Conservation (phyloP, 2,329 filamentous ascomycete genomes). For the Ceratocystis lukuohia region DNA sequence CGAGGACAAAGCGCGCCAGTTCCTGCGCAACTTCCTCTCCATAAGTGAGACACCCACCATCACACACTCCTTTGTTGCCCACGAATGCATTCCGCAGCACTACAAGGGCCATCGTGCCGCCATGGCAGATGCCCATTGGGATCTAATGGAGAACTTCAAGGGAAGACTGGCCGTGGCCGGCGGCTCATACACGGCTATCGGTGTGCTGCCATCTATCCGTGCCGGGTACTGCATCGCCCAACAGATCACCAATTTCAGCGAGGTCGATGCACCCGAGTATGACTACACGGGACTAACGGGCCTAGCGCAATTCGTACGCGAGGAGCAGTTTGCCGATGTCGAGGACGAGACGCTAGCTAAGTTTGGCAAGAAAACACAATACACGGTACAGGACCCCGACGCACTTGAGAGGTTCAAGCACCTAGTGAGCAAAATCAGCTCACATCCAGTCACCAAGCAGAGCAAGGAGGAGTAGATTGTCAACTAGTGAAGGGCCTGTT, state of each 20-base stretch:
- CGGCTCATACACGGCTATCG: slow-evolving; percentile 40
- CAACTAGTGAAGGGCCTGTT: not conserved
- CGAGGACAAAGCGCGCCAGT: slow-evolving; percentile 55
- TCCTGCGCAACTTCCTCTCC: slow-evolving; percentile 43
- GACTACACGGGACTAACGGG: slow-evolving; percentile 27
- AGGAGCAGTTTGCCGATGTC: slow-evolving; percentile 23
- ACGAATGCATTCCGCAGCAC: slow-evolving; percentile 83
- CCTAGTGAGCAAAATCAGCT: not conserved
- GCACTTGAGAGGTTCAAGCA: not conserved
- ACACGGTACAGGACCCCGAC: not conserved
- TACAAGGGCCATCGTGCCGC: slow-evolving; percentile 58
- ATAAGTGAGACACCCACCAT: slow-evolving; percentile 40
- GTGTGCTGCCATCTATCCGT: slow-evolving; percentile 39
- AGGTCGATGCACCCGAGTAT: slow-evolving; percentile 20
- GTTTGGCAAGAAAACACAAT: slow-evolving; percentile 10
- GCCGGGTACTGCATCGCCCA: slow-evolving; percentile 35
- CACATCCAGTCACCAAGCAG: not conserved
- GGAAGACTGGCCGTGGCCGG: slow-evolving; percentile 52
- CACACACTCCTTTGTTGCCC: slow-evolving; percentile 44
- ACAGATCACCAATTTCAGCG: slow-evolving; percentile 25
- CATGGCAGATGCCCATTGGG: slow-evolving; percentile 43
- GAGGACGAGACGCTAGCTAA: not conserved
- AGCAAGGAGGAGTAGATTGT: not conserved
- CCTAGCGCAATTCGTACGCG: slow-evolving; percentile 5
- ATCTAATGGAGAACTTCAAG: slow-evolving; percentile 43